phyloP scores from a whole-genome alignment of 2,329 filamentous ascomycete species.

The Xylariaceae sp. region DNA sequence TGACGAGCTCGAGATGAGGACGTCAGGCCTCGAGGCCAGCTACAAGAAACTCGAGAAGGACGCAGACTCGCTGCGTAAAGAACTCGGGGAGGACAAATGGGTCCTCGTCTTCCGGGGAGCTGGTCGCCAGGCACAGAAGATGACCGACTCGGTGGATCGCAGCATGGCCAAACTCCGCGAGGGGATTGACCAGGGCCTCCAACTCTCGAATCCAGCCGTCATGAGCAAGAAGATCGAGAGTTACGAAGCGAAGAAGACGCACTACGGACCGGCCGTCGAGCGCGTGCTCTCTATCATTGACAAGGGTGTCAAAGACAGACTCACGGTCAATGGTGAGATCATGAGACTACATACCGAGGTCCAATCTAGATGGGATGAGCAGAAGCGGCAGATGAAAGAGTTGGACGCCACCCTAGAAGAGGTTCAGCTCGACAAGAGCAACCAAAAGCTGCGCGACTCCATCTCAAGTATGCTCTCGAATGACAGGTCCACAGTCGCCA shows the following conservation, averaged over 20 bases:
- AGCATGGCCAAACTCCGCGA: conserved; percentile 78
- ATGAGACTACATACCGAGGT: conserved; percentile 79
- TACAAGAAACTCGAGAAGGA: conserved; percentile 87
- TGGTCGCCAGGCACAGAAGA: conserved; percentile 84
- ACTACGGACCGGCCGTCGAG: conserved; percentile 90
- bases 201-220: conserved; percentile 61
- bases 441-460: conserved; percentile 79
- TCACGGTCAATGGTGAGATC: conserved; percentile 95
- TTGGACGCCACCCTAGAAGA: conserved; percentile 72
- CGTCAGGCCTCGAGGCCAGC: conserved; percentile 67
- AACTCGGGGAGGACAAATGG: conserved; percentile 93
- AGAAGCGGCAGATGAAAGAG: conserved; percentile 70
- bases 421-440: conserved; percentile 52
- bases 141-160: conserved; percentile 90
- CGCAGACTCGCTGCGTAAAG: conserved; percentile 79
- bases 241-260: conserved; percentile 89
- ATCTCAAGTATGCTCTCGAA: conserved; percentile 87
- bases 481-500: conserved; percentile 64
- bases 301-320: conserved; percentile 87
- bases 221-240: conserved; percentile 81
- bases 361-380: conserved; percentile 68
- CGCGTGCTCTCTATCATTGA: conserved; percentile 88
- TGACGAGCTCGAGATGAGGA: conserved; percentile 73
- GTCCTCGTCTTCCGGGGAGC: conserved; percentile 91
- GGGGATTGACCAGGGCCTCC: conserved; percentile 65